Percentiles rank a stretch among this genome's conserved stretches.
phyloP scores from a whole-genome alignment of 495 filamentous ascomycete species.

The Penicillium coffeae region DNA sequence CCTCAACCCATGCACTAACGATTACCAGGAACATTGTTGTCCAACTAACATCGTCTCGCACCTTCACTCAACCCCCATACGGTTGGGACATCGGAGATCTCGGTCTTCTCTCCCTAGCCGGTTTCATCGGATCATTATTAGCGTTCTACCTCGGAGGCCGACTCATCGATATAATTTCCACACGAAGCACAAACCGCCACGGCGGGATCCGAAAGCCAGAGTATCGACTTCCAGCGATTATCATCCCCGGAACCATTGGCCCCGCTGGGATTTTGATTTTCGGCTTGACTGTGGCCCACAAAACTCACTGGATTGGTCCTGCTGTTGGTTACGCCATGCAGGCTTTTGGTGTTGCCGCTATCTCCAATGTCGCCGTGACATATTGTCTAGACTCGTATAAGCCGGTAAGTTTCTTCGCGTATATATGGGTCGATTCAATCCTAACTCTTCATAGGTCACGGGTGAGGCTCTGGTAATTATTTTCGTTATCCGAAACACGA shows the following conservation, averaged over 20 bases:
- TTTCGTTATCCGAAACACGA: conserved; percentile 32
- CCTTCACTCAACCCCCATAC: conserved; percentile 30
- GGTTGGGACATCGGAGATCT: conserved; percentile 24
- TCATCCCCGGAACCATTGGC: conserved; percentile 26
- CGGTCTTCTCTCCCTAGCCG: conserved; percentile 27
- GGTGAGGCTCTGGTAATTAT: conserved; percentile 32
- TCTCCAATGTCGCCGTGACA: conserved; percentile 33
- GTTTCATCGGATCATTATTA: conserved; percentile 27
- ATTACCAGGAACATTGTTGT: conserved; percentile 30
- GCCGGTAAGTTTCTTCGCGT: conserved; percentile 12
- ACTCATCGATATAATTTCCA: conserved; percentile 31
- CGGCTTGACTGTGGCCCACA: conserved; percentile 25
- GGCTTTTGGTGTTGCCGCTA: conserved; percentile 30
- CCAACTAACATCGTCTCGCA: conserved; percentile 26
- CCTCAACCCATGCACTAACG: too few species aligned
- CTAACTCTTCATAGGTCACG: conserved; percentile 13
- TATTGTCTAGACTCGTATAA: conserved; percentile 32
- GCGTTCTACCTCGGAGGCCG: conserved; percentile 31
- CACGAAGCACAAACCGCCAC: conserved; percentile 20
- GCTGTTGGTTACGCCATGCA: conserved; percentile 36
- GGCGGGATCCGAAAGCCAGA: conserved; percentile 25
- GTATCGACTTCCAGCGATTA: conserved; percentile 27
- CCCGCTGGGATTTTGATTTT: conserved; percentile 28
- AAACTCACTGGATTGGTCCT: conserved; percentile 28
- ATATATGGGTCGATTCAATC: neutral